phyloP scores from a whole-genome alignment of 345 rosid species.

The Hibiscus mutabilis region DNA sequence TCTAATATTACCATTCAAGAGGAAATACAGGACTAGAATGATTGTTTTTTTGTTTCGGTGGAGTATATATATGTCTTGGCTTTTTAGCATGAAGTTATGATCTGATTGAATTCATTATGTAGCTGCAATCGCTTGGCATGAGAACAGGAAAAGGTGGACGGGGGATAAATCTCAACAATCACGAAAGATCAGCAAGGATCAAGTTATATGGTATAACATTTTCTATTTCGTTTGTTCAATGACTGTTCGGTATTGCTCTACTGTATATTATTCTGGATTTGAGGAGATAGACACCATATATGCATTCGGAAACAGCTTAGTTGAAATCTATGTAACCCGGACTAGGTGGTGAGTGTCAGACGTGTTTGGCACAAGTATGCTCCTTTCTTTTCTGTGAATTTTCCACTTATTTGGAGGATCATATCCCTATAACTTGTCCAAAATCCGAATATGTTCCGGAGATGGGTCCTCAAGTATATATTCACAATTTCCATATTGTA shows the following conservation, averaged over 20 bases:
- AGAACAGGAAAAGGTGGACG: slow-evolving; percentile 67
- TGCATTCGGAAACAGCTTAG: neutral
- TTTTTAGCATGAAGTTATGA: slow-evolving; percentile 5
- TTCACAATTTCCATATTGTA: neutral
- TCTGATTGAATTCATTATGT: slow-evolving; percentile 15
- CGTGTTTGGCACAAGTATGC: neutral
- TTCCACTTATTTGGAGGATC: neutral
- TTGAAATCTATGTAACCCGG: neutral
- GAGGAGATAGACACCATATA: neutral
- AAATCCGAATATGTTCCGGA: neutral
- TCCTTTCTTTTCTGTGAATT: neutral
- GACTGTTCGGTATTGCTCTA: neutral
- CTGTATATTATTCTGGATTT: neutral
- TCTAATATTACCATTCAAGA: neutral
- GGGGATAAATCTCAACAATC: slow-evolving; percentile 50
- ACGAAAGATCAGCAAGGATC: slow-evolving; percentile 44
- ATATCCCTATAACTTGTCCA: neutral
- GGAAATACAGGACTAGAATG: neutral
- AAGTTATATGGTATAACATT: slow-evolving; percentile 58
- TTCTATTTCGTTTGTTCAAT: slow-evolving; percentile 4
- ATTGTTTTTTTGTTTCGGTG: neutral
- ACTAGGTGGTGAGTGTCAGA: neutral
- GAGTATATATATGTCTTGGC: slow-evolving; percentile 1
- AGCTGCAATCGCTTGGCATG: slow-evolving; percentile 76
- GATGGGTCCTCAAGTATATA: too few relatives aligned